A percentile compares a stretch with the other conserved stretches of the same genome.
These are phyloP conservation scores for Clitopilus hobsonii DNA, from an alignment of 768 basidiomycete genomes.

Conservation along the genomic window DNA sequence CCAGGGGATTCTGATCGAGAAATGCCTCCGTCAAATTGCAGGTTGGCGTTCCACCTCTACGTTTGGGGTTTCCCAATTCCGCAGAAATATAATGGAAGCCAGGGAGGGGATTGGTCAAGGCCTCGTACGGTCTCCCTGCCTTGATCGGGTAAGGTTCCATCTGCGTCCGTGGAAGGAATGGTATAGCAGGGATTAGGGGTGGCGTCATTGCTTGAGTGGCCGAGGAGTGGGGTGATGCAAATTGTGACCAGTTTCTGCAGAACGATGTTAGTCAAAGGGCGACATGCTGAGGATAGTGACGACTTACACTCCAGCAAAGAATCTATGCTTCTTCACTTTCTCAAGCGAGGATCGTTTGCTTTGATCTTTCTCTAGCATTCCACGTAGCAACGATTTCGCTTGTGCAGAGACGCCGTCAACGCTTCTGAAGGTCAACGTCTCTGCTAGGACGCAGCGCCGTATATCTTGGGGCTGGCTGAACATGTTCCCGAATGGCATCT, in stretches of 20 bases:
- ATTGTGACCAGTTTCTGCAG: not conserved
- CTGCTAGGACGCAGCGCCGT: not conserved
- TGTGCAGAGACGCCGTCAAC: conserved; percentile 2
- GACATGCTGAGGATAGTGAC: not conserved
- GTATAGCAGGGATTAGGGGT: not conserved
- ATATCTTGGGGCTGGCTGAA: not conserved
- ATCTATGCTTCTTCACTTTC: conserved; percentile 5
- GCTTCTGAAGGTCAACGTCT: conserved; percentile 1
- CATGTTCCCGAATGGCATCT: conserved; percentile 9
- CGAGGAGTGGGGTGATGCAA: not conserved
- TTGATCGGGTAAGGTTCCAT: not conserved
- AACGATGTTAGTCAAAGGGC: not conserved
- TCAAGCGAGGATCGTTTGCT: not conserved
- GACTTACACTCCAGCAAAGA: conserved; percentile 8
- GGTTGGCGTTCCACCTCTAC: not conserved
- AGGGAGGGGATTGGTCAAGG: not conserved
- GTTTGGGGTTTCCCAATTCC: not conserved
- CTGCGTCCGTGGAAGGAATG: not conserved
- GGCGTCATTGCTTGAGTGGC: not conserved
- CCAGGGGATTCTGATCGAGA: too few relatives aligned
- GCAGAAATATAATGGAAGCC: not conserved
- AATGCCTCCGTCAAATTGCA: not conserved
- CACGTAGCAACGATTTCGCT: conserved; percentile 2
- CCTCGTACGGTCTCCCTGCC: not conserved
- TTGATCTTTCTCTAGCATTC: conserved; percentile 1